Percentiles rank a stretch among this genome's conserved stretches.
Conservation (phyloP, 768 basidiomycete species). For the Fomitopsis serialis region DNA sequence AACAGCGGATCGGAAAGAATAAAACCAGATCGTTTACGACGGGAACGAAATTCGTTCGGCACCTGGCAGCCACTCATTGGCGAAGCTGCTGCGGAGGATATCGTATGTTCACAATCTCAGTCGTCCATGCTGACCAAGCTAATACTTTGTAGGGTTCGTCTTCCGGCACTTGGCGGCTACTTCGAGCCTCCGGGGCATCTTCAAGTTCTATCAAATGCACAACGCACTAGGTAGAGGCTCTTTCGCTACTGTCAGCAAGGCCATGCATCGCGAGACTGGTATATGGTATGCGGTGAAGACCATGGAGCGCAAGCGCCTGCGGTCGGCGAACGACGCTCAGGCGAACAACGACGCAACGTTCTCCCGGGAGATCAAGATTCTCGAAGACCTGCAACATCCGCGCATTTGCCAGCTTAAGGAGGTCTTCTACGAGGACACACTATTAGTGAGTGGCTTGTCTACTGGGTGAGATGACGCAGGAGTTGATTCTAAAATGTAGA, state of each 20-base stretch:
- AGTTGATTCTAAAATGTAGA: slow-evolving; percentile 37
- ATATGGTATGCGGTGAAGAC: slow-evolving; percentile 85
- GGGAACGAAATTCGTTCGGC: slow-evolving; percentile 89
- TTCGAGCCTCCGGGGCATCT: slow-evolving; percentile 42
- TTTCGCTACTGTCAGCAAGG: slow-evolving; percentile 88
- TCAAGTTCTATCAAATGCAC: slow-evolving; percentile 61
- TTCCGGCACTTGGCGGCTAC: slow-evolving; percentile 55
- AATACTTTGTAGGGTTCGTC: slow-evolving; percentile 49
- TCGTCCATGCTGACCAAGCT: not conserved
- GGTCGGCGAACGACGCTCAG: slow-evolving; percentile 10
- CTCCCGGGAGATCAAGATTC: slow-evolving; percentile 72
- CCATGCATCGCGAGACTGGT: slow-evolving; percentile 65
- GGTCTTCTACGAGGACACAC: slow-evolving; percentile 60
- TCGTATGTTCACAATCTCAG: slow-evolving; percentile 35
- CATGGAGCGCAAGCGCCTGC: slow-evolving; percentile 52
- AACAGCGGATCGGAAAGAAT: slow-evolving; percentile 53
- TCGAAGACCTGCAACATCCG: slow-evolving; percentile 69
- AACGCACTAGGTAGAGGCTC: slow-evolving; percentile 83
- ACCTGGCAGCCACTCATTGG: slow-evolving; percentile 40
- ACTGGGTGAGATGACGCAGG: slow-evolving; percentile 19
- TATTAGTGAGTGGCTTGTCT: slow-evolving; percentile 45
- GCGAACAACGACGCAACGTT: slow-evolving; percentile 29
- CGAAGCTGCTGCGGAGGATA: slow-evolving; percentile 57
- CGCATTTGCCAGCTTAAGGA: slow-evolving; percentile 82
- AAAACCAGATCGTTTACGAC: slow-evolving; percentile 53